Percentiles rank a stretch among this genome's conserved stretches.
phyloP scores from a whole-genome alignment of 2,329 filamentous ascomycete genomes.

The Alternaria consortialis region DNA sequence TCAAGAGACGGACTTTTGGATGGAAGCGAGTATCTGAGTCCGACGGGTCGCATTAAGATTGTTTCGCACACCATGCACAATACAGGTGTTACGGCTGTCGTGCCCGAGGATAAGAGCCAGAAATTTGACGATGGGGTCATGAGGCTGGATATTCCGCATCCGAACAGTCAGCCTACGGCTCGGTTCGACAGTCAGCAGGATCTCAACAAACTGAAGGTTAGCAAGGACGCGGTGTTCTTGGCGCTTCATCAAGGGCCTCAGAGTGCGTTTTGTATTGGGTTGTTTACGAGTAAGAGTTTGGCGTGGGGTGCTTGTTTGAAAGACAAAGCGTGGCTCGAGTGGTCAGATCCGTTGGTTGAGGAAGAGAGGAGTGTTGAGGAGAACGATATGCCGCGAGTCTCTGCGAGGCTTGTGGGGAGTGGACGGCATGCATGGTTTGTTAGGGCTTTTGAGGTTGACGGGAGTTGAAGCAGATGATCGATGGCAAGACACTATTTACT shows the following conservation, averaged over 20 bases:
- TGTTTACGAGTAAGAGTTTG: slow-evolving; percentile 25
- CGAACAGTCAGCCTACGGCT: slow-evolving; percentile 13
- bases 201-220: not conserved
- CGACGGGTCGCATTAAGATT: slow-evolving; percentile 36
- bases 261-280: slow-evolving; percentile 27
- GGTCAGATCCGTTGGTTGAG: slow-evolving; percentile 20
- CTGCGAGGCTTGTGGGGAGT: slow-evolving; percentile 26
- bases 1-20: slow-evolving; percentile 34
- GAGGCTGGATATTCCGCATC: slow-evolving; percentile 36
- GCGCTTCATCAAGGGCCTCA: slow-evolving; percentile 27
- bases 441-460: slow-evolving; percentile 10
- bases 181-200: slow-evolving; percentile 15
- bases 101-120: slow-evolving; percentile 12
- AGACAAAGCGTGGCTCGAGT: slow-evolving; percentile 29
- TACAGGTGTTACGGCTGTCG: slow-evolving; percentile 19
- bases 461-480: not conserved
- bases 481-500: not conserved
- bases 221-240: slow-evolving; percentile 22
- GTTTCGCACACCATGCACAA: slow-evolving; percentile 21
- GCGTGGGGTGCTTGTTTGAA: slow-evolving; percentile 40
- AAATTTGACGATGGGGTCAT: slow-evolving; percentile 14
- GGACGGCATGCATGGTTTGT: slow-evolving; percentile 30
- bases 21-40: slow-evolving; percentile 32
- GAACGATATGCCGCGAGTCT: slow-evolving; percentile 22
- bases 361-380: slow-evolving; percentile 20